phyloP scores from a whole-genome alignment of 257 asterid species.

The Pogostemon cablin region DNA sequence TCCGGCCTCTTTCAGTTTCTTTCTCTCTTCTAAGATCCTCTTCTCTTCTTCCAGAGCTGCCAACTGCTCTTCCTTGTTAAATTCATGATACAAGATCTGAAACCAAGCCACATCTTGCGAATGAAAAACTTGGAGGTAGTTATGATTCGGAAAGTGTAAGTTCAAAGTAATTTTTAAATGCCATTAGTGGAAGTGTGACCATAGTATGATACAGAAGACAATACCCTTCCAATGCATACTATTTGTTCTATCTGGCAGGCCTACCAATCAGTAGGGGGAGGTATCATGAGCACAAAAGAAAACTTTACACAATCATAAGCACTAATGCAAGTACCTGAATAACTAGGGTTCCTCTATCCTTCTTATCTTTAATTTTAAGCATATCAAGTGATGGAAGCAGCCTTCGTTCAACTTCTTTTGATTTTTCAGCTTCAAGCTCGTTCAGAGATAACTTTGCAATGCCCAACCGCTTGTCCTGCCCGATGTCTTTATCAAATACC shows the following conservation, averaged over 20 bases:
- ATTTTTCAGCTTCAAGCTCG: conserved; percentile 67
- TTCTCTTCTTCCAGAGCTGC: conserved; percentile 89
- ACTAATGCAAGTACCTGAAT: conserved; percentile 55
- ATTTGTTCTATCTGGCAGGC: background rate
- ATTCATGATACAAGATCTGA: conserved; percentile 82
- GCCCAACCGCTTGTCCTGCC: conserved; percentile 88
- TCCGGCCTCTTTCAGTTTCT: conserved; percentile 91
- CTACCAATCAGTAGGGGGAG: background rate
- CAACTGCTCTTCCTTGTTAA: conserved; percentile 82
- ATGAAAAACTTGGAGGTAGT: background rate
- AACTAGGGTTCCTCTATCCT: conserved; percentile 81
- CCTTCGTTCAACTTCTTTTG: conserved; percentile 63
- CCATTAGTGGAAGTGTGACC: background rate
- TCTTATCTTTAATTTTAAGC: conserved; percentile 88
- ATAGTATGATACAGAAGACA: background rate
- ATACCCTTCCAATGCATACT: background rate
- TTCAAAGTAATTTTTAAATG: background rate
- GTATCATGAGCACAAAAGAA: background rate
- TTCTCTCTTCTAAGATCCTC: conserved; percentile 73
- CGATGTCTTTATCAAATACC: conserved; percentile 92
- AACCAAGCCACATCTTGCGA: conserved; percentile 23
- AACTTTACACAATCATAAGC: conserved; percentile 5
- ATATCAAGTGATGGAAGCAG: conserved; percentile 82
- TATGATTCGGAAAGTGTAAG: background rate
- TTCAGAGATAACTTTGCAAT: conserved; percentile 62